phyloP scores from a whole-genome alignment of 768 basidiomycete genomes.

The Tephrocybe sp. region DNA sequence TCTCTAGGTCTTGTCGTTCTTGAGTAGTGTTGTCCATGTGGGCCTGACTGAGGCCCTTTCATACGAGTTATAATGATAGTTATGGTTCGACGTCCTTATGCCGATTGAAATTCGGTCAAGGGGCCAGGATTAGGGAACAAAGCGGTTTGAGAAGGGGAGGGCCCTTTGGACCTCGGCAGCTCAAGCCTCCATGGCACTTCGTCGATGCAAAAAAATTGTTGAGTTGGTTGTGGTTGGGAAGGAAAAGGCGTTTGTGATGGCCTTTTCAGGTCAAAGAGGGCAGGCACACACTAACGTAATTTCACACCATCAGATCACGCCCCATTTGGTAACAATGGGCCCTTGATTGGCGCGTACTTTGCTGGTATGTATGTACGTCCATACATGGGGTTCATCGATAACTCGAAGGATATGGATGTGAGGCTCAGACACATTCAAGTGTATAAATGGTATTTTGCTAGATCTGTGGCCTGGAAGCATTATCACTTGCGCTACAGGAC shows the following conservation, averaged over 20 bases:
- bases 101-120: slow-evolving; percentile 16
- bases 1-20: slow-evolving; percentile 67
- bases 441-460: no score
- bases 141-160: slow-evolving; percentile 61
- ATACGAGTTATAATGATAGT: slow-evolving; percentile 19
- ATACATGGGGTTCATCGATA: neutral
- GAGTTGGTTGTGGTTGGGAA: slow-evolving; percentile 8
- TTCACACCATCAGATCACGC: neutral
- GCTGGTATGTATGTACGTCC: neutral
- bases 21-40: slow-evolving; percentile 68
- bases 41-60: slow-evolving; percentile 21
- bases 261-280: slow-evolving; percentile 2
- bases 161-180: slow-evolving; percentile 68
- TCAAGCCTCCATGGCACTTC: slow-evolving; percentile 67
- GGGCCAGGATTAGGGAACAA: slow-evolving; percentile 26
- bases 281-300: neutral
- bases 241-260: neutral
- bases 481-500: no score
- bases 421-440: no score
- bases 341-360: neutral
- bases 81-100: slow-evolving; percentile 21
- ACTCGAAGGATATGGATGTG: no score
- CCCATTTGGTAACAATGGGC: neutral
- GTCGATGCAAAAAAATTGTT: slow-evolving; percentile 15
- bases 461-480: no score